These are phyloP conservation scores for Cercospora zeina DNA, from an alignment of 2,329 filamentous ascomycete species.

Conservation along the genomic window DNA sequence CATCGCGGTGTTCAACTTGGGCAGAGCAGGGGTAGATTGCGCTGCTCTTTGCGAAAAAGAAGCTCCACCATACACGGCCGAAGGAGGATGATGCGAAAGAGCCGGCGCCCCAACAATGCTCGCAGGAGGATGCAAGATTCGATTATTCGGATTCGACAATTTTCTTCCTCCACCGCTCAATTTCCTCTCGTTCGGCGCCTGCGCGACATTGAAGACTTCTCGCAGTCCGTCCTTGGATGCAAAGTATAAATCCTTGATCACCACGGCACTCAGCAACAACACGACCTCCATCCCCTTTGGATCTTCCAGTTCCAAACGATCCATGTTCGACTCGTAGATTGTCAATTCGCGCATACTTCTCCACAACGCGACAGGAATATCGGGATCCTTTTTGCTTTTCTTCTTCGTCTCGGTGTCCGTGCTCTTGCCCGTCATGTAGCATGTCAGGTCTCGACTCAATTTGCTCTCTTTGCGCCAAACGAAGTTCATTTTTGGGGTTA, in stretches of 20 bases:
- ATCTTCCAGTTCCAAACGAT: conserved; percentile 88
- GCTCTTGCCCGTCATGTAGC: conserved; percentile 78
- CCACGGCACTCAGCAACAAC: conserved; percentile 61
- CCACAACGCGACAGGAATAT: conserved; percentile 92
- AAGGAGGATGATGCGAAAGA: conserved; percentile 26
- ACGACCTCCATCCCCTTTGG: conserved; percentile 88
- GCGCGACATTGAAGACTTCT: conserved; percentile 75
- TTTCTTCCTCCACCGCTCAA: conserved; percentile 32
- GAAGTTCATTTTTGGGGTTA: conserved; percentile 74
- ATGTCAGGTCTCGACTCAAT: conserved; percentile 82
- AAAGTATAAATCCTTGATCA: conserved; percentile 64
- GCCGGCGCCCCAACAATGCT: conserved; percentile 28
- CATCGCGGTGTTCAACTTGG: conserved; percentile 6
- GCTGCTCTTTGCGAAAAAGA: conserved; percentile 3
- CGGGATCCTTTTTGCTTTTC: conserved; percentile 67
- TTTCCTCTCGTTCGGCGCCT: conserved; percentile 41
- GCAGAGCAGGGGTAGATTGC: not conserved
- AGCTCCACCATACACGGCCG: conserved; percentile 11
- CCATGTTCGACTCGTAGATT: conserved; percentile 89
- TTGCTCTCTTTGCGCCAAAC: conserved; percentile 88
- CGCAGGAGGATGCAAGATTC: conserved; percentile 20
- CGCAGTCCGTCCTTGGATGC: conserved; percentile 55
- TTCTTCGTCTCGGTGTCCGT: conserved; percentile 69
- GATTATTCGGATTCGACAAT: conserved; percentile 31
- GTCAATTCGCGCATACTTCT: conserved; percentile 74